Evolutionary conservation across 1,284 basidiomycete genomes (phyloP), one percentile per base, ranked within the genome.

Genomic region (Termitomyces sp.): DNA sequence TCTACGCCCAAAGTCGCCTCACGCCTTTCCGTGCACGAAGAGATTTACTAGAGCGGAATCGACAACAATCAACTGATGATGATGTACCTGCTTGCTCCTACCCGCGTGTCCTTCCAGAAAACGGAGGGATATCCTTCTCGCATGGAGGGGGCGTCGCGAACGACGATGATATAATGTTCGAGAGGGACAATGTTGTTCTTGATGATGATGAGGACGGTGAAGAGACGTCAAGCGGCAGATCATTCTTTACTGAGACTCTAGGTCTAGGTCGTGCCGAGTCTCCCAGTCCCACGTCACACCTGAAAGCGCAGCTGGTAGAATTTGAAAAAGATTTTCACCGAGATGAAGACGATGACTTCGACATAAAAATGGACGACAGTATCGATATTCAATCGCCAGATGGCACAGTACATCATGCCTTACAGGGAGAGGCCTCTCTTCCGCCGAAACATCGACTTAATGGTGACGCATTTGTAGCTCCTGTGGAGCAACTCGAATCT

Each of bases 1-100:
- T 92, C 53, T 94, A 88, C 66, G 72, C 86, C 0, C 70, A 76
- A 56, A 79, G 73, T 52, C 79, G 87, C 36, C 64, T 88, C 50
- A 71, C 77, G 66, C 76, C 82, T 7, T 87, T 80, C 74, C 78
- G 78, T 57, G 77, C 80, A 12, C 76, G 83, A 55, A 69, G 74
- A 61, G 80, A 82, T 61, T 78, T 77, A 12, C 70, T 73, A 48
- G 79, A 79, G 65, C 71, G 75, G 54, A 67, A 67, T 50, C 52
- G 54, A 33, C 52, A 54, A 34, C 68, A 57, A 31, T 34, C 53
- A 38, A 45, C 64, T 40, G 58, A 63, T 30, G 63, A 66, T 43
- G 64, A 63, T 15, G 54, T 50, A 43, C 52, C 57, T 33, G 57
- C 62, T 34, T 49, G 59, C 40, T 59, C 72, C 41, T 69, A 78